These are phyloP conservation scores for Flagelloscypha sp. DNA, from an alignment of 768 basidiomycete species.

Conservation along the genomic window DNA sequence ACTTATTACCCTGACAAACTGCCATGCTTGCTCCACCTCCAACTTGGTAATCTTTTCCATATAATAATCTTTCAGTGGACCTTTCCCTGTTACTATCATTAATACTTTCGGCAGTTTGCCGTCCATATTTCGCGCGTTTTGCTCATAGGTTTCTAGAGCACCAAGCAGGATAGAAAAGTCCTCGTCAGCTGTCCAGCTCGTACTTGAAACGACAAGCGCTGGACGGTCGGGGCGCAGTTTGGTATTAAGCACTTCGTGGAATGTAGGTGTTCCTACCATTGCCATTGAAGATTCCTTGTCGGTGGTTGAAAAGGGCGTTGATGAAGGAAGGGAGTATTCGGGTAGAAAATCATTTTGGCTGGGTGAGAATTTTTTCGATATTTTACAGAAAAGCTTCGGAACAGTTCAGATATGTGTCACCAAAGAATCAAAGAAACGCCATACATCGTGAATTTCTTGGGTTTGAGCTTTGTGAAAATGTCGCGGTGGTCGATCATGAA, in stretches of 20 bases:
- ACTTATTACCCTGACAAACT: conserved; percentile 69
- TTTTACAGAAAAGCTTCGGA: conserved; percentile 41
- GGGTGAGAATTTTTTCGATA: conserved; percentile 30
- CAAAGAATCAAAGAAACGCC: conserved; percentile 7
- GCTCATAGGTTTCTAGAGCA: conserved; percentile 67
- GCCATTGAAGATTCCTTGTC: conserved; percentile 21
- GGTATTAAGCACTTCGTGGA: conserved; percentile 31
- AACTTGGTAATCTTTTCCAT: conserved; percentile 58
- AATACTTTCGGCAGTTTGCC: conserved; percentile 62
- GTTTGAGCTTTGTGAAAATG: conserved; percentile 69
- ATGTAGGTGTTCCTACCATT: conserved; percentile 21
- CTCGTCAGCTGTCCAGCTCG: conserved; percentile 97
- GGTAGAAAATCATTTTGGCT: conserved; percentile 43
- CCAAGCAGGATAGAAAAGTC: conserved; percentile 81
- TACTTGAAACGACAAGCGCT: conserved; percentile 83
- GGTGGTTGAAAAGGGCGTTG: conserved; percentile 61
- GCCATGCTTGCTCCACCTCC: conserved; percentile 54
- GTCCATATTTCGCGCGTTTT: conserved; percentile 31
- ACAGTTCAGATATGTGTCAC: conserved; percentile 1
- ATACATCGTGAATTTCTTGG: conserved; percentile 71
- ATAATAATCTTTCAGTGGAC: conserved; percentile 65
- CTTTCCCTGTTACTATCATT: conserved; percentile 86
- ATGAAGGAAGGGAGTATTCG: conserved; percentile 39
- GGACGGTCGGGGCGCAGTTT: conserved; percentile 64
- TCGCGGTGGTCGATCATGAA: conserved; percentile 86